Percentiles rank a stretch among this genome's conserved stretches.
phyloP scores from a whole-genome alignment of 176 grass and related monocot species.

The Raddia distichophylla region DNA sequence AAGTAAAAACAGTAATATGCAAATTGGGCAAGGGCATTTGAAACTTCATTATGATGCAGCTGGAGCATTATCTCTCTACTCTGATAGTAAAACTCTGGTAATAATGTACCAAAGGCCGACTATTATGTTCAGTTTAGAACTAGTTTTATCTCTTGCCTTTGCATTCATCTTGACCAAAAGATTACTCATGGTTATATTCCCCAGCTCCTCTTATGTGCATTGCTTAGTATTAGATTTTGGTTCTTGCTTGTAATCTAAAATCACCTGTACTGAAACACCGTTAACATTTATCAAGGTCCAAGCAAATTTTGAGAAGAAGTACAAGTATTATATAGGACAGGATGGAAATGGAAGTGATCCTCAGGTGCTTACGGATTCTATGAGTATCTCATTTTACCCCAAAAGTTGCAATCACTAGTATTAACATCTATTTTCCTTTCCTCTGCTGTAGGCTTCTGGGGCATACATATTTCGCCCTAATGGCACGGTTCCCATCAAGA shows the following conservation, averaged over 20 bases:
- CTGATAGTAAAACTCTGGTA: constrained; percentile 69
- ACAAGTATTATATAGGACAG: constrained; percentile 80
- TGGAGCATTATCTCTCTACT: constrained; percentile 59
- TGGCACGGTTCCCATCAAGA: constrained; percentile 69
- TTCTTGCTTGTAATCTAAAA: constrained; percentile 27
- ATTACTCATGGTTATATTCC: constrained; percentile 19
- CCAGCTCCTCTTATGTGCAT: constrained; percentile 10
- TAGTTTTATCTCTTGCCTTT: constrained; percentile 14
- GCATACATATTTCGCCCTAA: constrained; percentile 93
- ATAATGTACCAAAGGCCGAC: constrained; percentile 21
- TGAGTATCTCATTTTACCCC: neutral
- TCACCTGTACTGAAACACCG: constrained; percentile 22
- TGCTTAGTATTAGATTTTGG: constrained; percentile 8
- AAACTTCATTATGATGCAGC: constrained; percentile 70
- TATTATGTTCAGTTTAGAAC: neutral
- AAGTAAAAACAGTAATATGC: constrained; percentile 54
- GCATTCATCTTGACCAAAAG: constrained; percentile 21
- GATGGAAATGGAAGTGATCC: constrained; percentile 70
- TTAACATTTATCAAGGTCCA: constrained; percentile 63
- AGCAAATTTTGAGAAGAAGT: constrained; percentile 65
- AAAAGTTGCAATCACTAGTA: constrained; percentile 6
- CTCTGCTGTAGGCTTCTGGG: constrained; percentile 80
- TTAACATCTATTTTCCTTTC: constrained; percentile 1
- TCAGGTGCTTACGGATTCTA: constrained; percentile 60
- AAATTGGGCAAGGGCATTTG: constrained; percentile 74